These are phyloP conservation scores for Prunus fruticosa DNA, from an alignment of 306 rosid species.

Conservation along the genomic window DNA sequence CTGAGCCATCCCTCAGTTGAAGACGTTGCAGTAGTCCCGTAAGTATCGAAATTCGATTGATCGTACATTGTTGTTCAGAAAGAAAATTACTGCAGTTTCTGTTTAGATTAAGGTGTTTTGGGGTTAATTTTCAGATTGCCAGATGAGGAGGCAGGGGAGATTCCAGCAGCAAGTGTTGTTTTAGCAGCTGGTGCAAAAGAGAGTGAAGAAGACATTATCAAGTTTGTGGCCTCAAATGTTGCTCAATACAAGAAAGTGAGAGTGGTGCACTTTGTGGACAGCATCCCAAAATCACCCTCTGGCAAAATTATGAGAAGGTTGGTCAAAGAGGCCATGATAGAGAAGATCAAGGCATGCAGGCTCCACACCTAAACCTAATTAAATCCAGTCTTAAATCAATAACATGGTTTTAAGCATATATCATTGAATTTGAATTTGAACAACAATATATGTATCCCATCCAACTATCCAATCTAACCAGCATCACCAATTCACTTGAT, in stretches of 20 bases:
- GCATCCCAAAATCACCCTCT: conserved; percentile 85
- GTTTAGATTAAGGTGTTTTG: neutral
- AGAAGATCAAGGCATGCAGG: conserved; percentile 38
- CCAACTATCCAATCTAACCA: neutral
- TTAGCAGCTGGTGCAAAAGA: conserved; percentile 52
- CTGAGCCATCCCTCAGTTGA: conserved; percentile 73
- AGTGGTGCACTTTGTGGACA: conserved; percentile 69
- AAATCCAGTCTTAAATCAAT: neutral
- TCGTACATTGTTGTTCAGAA: neutral
- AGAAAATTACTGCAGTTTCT: neutral
- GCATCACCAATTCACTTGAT: neutral
- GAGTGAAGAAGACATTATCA: conserved; percentile 68
- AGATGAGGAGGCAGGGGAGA: conserved; percentile 94
- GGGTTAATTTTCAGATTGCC: conserved; percentile 45
- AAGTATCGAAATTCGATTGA: conserved; percentile 22
- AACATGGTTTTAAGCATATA: neutral
- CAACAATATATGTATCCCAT: no score
- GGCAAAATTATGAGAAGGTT: conserved; percentile 92
- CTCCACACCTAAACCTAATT: neutral
- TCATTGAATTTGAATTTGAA: no score
- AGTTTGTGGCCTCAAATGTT: conserved; percentile 66
- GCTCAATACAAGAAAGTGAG: conserved; percentile 84
- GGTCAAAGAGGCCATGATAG: conserved; percentile 50
- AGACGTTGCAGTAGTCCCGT: conserved; percentile 97
- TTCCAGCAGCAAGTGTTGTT: conserved; percentile 83